Conservation (phyloP, 805 yeast genomes). For the Ogataea populi-albae region DNA sequence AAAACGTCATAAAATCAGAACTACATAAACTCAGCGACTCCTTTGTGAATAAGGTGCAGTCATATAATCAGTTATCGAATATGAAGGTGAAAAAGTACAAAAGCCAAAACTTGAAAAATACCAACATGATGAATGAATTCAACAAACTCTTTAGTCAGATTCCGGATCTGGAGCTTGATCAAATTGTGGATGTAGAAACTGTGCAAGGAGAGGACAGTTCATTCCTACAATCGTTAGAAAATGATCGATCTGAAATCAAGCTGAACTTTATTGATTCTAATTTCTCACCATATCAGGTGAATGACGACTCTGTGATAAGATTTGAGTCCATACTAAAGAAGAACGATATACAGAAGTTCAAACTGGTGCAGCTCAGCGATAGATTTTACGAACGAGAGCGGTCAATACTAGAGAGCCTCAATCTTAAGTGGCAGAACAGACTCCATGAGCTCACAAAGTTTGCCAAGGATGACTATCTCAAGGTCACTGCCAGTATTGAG, state of each 20-base stretch:
- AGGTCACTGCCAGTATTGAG: constrained; percentile 13
- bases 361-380: constrained; percentile 27
- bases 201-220: constrained; percentile 9
- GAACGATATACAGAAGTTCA: constrained; percentile 27
- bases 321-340: constrained; percentile 20
- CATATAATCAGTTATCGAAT: constrained; percentile 19
- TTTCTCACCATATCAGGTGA: constrained; percentile 14
- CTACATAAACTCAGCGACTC: constrained; percentile 14
- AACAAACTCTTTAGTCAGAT: constrained; percentile 15
- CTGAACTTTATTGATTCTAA: constrained; percentile 10
- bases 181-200: constrained; percentile 9
- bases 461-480: constrained; percentile 19
- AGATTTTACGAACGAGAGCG: constrained; percentile 25
- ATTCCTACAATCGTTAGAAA: constrained; percentile 14
- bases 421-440: constrained; percentile 29
- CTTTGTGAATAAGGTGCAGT: constrained; percentile 11
- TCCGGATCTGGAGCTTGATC: constrained; percentile 20
- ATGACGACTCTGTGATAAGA: constrained; percentile 17
- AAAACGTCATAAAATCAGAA: constrained; percentile 21
- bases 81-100: constrained; percentile 18
- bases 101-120: constrained; percentile 20
- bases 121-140: constrained; percentile 13
- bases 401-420: constrained; percentile 17
- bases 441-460: constrained; percentile 22
- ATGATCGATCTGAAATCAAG: constrained; percentile 10